Percentiles rank a stretch among this genome's conserved stretches.
These are phyloP conservation scores for Talaromyces stipitatus DNA, from an alignment of 495 filamentous ascomycete species.

Conservation along the genomic window DNA sequence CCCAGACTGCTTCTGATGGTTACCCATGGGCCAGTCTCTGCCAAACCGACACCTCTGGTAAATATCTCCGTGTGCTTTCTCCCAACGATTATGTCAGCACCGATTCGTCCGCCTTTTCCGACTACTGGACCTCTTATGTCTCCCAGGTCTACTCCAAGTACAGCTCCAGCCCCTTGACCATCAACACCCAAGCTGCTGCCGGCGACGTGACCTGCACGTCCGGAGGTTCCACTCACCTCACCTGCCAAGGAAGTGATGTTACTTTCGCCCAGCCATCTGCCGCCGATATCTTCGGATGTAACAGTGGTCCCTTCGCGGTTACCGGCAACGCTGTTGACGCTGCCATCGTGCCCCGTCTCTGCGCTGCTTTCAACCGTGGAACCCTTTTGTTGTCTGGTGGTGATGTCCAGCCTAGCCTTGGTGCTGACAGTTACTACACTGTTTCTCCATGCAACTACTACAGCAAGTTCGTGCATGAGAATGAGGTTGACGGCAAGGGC, in stretches of 20 bases:
- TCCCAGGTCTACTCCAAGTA: constrained; percentile 57
- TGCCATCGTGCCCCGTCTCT: constrained; percentile 54
- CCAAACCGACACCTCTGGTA: constrained; percentile 14
- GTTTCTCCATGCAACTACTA: constrained; percentile 61
- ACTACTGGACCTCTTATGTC: constrained; percentile 59
- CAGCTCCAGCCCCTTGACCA: constrained; percentile 31
- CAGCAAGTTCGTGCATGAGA: constrained; percentile 54
- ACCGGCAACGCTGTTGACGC: constrained; percentile 36
- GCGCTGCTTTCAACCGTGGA: constrained; percentile 60
- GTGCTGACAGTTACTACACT: constrained; percentile 43
- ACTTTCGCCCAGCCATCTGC: constrained; percentile 50
- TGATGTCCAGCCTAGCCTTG: constrained; percentile 38
- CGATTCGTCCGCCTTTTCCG: constrained; percentile 5
- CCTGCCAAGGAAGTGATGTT: constrained; percentile 38
- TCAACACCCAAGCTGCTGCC: constrained; percentile 55
- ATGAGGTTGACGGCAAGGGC: constrained; percentile 54
- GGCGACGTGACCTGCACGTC: constrained; percentile 43
- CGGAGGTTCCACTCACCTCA: constrained; percentile 39
- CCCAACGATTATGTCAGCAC: constrained; percentile 4
- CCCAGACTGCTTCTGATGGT: constrained; percentile 25
- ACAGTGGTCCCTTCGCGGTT: constrained; percentile 53
- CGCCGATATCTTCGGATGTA: constrained; percentile 63
- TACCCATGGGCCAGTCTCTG: constrained; percentile 34
- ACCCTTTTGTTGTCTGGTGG: constrained; percentile 44
- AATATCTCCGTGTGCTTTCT: constrained; percentile 1